These are phyloP conservation scores for Phytophthora pisi DNA, from an alignment of 352 stramenopile species.

Conservation along the genomic window DNA sequence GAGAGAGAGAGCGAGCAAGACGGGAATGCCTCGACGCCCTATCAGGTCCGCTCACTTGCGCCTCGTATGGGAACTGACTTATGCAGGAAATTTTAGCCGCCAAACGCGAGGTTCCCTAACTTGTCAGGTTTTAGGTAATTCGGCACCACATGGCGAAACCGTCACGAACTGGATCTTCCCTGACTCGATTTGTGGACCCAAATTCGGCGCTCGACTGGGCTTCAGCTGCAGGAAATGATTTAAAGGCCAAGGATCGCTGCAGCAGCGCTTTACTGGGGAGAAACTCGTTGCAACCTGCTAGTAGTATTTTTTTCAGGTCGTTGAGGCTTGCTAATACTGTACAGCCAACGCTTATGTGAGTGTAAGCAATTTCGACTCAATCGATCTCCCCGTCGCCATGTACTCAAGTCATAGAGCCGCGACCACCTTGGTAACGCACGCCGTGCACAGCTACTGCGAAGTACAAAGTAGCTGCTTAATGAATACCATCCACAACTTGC, in stretches of 20 bases:
- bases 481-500: background rate
- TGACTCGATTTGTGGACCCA: slow-evolving; percentile 5
- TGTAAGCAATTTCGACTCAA: background rate
- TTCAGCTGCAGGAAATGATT: background rate
- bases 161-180: slow-evolving; percentile 28
- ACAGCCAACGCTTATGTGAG: too few species aligned
- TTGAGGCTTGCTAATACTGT: background rate
- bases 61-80: slow-evolving; percentile 39
- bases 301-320: background rate
- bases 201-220: slow-evolving; percentile 1
- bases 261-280: background rate
- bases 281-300: background rate
- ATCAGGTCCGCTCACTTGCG: slow-evolving; percentile 15
- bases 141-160: slow-evolving; percentile 18
- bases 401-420: background rate
- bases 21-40: slow-evolving; percentile 12
- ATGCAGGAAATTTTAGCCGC: slow-evolving; percentile 9
- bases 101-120: background rate
- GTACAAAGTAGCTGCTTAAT: background rate
- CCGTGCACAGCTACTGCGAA: background rate
- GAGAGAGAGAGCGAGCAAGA: background rate
- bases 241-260: too few species aligned
- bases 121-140: slow-evolving; percentile 13
- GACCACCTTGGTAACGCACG: background rate
- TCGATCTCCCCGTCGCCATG: background rate